Conservation (phyloP, 306 rosid genomes). For the Pterocarpus santalinus region DNA sequence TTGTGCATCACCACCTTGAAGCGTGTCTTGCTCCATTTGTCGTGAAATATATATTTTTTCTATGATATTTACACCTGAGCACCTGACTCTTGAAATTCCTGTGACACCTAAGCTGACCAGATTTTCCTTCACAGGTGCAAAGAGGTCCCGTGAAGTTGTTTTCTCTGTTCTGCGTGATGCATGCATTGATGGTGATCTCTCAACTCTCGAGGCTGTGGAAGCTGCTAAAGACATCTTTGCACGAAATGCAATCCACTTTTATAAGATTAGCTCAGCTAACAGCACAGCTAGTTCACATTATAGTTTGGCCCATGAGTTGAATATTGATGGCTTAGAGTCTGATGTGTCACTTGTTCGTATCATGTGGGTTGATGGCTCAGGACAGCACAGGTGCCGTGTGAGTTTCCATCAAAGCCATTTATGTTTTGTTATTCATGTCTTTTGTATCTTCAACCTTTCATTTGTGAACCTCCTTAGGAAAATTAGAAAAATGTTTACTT, state of each 20-base stretch:
- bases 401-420: slow-evolving; percentile 45
- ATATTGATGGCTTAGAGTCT: slow-evolving; percentile 45
- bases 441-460: slow-evolving; percentile 19
- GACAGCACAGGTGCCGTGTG: slow-evolving; percentile 96
- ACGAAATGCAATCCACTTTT: slow-evolving; percentile 73
- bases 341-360: slow-evolving; percentile 76
- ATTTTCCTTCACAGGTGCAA: slow-evolving; percentile 73
- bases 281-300: slow-evolving; percentile 42
- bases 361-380: slow-evolving; percentile 86
- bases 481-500: slow-evolving; percentile 24
- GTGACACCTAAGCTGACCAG: not conserved
- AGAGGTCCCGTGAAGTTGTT: slow-evolving; percentile 80
- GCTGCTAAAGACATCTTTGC: slow-evolving; percentile 82
- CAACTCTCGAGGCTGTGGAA: slow-evolving; percentile 78
- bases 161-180: slow-evolving; percentile 79
- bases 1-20: slow-evolving; percentile 16
- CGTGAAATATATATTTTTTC: slow-evolving; percentile 6
- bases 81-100: too few species aligned
- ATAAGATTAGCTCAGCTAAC: slow-evolving; percentile 57
- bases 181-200: slow-evolving; percentile 82
- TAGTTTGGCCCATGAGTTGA: slow-evolving; percentile 48
- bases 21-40: not conserved
- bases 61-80: not conserved
- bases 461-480: slow-evolving; percentile 20
- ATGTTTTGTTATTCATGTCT: slow-evolving; percentile 27